Evolutionary conservation across 768 basidiomycete species (phyloP).

Genomic region (Boletus sp.): DNA sequence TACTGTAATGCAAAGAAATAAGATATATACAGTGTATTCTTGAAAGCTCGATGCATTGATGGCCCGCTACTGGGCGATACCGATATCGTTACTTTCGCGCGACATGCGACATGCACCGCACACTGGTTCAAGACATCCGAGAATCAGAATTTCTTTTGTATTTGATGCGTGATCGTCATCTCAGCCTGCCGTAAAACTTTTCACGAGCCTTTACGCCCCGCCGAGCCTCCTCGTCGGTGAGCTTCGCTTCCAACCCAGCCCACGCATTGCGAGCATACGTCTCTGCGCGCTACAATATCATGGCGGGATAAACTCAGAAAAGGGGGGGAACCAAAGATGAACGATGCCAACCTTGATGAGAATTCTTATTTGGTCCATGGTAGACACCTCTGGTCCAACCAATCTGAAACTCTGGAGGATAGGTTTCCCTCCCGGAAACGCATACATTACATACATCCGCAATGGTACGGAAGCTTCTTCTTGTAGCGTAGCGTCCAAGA

Average conservation of each 20-base stretch:
- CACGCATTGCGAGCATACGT: conserved; percentile 58
- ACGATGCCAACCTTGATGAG: conserved; percentile 50
- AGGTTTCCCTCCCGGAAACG: conserved; percentile 45
- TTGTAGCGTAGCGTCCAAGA: conserved; percentile 66
- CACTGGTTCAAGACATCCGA: neutral
- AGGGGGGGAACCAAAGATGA: neutral
- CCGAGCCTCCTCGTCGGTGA: conserved; percentile 61
- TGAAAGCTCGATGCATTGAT: too few relatives aligned
- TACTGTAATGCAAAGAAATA: too few relatives aligned
- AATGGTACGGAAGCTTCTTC: conserved; percentile 70
- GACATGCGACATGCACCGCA: neutral
- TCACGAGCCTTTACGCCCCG: conserved; percentile 58
- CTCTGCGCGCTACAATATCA: conserved; percentile 60
- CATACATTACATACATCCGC: conserved; percentile 60
- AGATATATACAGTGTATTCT: too few relatives aligned
- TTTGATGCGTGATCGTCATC: conserved; percentile 6
- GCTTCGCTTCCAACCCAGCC: conserved; percentile 55
- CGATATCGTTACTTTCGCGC: neutral
- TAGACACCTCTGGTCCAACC: conserved; percentile 60
- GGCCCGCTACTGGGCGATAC: neutral
- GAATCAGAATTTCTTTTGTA: neutral
- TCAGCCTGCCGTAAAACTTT: conserved; percentile 37
- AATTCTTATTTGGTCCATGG: conserved; percentile 42
- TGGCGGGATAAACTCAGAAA: conserved; percentile 38
- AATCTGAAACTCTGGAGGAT: conserved; percentile 61